Base-by-base conservation (phyloP, 2,329 filamentous ascomycete genomes). In the Claviceps arundinis region DNA sequence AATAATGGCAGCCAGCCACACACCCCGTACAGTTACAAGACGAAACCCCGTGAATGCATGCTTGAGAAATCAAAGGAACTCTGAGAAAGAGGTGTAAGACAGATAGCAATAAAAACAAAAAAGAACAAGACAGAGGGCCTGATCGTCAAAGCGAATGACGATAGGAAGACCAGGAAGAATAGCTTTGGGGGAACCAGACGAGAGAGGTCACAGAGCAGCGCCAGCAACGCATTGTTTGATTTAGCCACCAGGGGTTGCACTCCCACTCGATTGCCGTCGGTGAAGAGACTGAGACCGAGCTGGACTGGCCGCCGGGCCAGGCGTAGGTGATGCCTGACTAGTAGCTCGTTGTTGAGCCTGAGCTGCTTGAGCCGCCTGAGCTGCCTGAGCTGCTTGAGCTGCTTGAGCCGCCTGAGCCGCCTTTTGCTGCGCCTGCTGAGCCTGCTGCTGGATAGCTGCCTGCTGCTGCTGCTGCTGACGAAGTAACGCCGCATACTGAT, bases 401-500 rank as follows among this genome's bases (percentile, higher is more conserved):
- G 22, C 55, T 47, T 64, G 58, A 16, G 63, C 60, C 16, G 54
- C 55, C 47, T 64, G 61, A 17, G 58, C 56, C 26, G 57, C 58
- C 44, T 61, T 4, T 22, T 22, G 22, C 50, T 54, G 60, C 55
- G 56, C 54, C 14, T 59, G 57, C 40, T 65, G 61, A 40, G 57
- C 66, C 34, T 60, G 65, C 50, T 54, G 60, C 55, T 59, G 59
- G 17, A 58, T 63, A 3, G 56, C 60, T 11, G 67, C 66, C 54
- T 68, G 73, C 30, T 71, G 69, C 55, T 78, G 75, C 55, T 80
- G 77, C 57, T 81, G 78, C 41, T 78, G 76, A 45, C 78, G 67
- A 8, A 81, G 70, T 37, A 81, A 66, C 52, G 78, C 77, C 1
- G 78, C 78, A 59, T 81, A 81, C 55, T 81, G 78, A 42, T 81